These are phyloP conservation scores for Apium graveolens DNA, from an alignment of 129 eudicot species.

Conservation along the genomic window DNA sequence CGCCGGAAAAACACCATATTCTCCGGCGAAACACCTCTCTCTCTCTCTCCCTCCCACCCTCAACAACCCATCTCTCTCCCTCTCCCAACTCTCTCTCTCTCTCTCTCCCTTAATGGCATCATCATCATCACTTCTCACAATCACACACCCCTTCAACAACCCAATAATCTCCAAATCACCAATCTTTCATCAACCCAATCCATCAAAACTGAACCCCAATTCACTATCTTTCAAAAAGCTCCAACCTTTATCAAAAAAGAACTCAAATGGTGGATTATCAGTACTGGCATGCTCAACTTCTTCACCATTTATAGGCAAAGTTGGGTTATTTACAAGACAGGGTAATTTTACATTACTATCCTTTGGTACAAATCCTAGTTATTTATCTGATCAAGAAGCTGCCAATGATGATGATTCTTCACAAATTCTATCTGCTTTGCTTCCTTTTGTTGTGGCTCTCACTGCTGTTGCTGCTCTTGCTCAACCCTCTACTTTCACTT, in stretches of 20 bases:
- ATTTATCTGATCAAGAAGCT: constrained; percentile 21
- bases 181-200: neutral
- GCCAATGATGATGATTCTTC: constrained; percentile 24
- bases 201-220: constrained; percentile 16
- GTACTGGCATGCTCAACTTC: constrained; percentile 63
- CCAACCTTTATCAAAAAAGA: constrained; percentile 6
- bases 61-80: neutral
- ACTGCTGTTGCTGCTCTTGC: constrained; percentile 88
- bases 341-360: constrained; percentile 66
- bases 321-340: constrained; percentile 76
- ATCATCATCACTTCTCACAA: constrained; percentile 25
- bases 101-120: constrained; percentile 32
- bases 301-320: constrained; percentile 68
- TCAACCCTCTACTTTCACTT: constrained; percentile 78
- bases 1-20: constrained; percentile 37
- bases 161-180: constrained; percentile 11
- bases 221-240: constrained; percentile 12
- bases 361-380: constrained; percentile 39
- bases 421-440: constrained; percentile 72
- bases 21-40: constrained; percentile 1
- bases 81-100: neutral
- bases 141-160: constrained; percentile 23
- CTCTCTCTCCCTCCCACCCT: neutral
- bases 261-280: constrained; percentile 16
- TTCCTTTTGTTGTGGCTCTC: constrained; percentile 90